Conservation (phyloP, 2,329 filamentous ascomycete genomes). For the Dactylella cylindrospora region DNA sequence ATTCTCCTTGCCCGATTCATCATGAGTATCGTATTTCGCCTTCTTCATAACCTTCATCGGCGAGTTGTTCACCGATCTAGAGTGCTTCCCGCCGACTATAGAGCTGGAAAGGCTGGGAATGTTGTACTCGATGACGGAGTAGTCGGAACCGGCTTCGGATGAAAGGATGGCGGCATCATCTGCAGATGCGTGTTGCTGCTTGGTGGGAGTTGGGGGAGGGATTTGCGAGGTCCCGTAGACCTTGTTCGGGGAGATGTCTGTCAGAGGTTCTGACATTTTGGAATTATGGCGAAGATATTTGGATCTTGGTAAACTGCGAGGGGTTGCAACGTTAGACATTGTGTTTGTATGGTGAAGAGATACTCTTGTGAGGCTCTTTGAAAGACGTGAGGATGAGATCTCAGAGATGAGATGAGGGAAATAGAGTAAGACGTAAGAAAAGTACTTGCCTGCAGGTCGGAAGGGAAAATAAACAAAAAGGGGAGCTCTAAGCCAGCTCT, state of each 20-base stretch:
- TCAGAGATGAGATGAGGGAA: too few species aligned
- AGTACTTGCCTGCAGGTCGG: too few species aligned
- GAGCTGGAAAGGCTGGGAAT: constrained; percentile 23
- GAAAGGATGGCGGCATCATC: constrained; percentile 17
- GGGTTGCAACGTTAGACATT: constrained; percentile 12
- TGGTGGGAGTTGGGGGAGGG: constrained; percentile 20
- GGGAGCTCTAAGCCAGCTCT: too few species aligned
- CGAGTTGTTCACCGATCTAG: constrained; percentile 31
- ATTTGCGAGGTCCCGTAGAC: constrained; percentile 34
- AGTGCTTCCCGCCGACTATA: constrained; percentile 32
- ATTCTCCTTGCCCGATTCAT: constrained; percentile 41
- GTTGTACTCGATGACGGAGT: constrained; percentile 42
- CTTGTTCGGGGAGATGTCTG: constrained; percentile 42
- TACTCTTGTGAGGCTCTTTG: too few species aligned
- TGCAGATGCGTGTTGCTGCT: too few species aligned
- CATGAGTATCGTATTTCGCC: constrained; percentile 32
- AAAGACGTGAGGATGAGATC: too few species aligned
- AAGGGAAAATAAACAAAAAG: too few species aligned
- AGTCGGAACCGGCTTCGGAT: constrained; percentile 28
- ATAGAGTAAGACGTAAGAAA: too few species aligned
- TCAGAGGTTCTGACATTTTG: constrained; percentile 39
- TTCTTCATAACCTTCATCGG: constrained; percentile 43
- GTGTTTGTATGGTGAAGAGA: constrained; percentile 3
- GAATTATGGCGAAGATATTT: background rate
- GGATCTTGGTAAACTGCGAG: constrained; percentile 9